Base-by-base conservation (phyloP, 495 filamentous ascomycete genomes). In the Penicillium macrosclerotiorum region DNA sequence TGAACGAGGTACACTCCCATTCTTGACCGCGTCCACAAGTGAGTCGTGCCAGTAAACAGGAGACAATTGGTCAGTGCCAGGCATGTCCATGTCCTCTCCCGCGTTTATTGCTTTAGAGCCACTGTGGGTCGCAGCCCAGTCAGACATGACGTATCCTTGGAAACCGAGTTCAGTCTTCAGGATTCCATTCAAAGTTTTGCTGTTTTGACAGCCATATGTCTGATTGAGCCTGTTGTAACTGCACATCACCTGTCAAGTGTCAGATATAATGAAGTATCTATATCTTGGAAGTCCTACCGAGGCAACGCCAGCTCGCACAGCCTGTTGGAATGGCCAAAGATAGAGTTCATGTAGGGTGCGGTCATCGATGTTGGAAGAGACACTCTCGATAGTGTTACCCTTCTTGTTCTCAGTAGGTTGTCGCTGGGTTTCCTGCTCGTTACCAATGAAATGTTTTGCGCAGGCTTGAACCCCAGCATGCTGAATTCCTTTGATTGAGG, bases 321-420 rank as follows among this genome's bases (percentile, higher is more conserved):
- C 79, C 51, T 87, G 77, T 23, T 77, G 75, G 60, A 87, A 89
- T 0, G 77, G 76, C 88, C 88, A 94, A 19, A 86, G 70, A 49
- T 94, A 94, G 34, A 94, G 62, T 57, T 94, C 89, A 57, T 90
- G 86, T 47, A 90, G 59, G 0, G 86, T 82, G 36, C 87, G 71
- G 58, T 90, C 89, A 55, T 90, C 86, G 29, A 68, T 37, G 18
- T 63, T 54, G 57, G 77, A 25, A 57, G 67, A 47, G 19, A 89
- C 41, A 45, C 38, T 53, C 53, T 3, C 39, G 40, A n/a, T 48
- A 49, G 5, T 42, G 46, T 47, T 88, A n/a, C n/a, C n/a, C n/a
- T n/a, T n/a, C n/a, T n/a, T n/a, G n/a, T n/a, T n/a, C n/a, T n/a
- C n/a, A n/a, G n/a, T n/a, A n/a, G n/a, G n/a, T n/a, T n/a, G n/a